A percentile compares a stretch with the other conserved stretches of the same genome.
These are phyloP conservation scores for Crithidia brevicula DNA, from an alignment of 208 protist genomes.

Conservation along the genomic window DNA sequence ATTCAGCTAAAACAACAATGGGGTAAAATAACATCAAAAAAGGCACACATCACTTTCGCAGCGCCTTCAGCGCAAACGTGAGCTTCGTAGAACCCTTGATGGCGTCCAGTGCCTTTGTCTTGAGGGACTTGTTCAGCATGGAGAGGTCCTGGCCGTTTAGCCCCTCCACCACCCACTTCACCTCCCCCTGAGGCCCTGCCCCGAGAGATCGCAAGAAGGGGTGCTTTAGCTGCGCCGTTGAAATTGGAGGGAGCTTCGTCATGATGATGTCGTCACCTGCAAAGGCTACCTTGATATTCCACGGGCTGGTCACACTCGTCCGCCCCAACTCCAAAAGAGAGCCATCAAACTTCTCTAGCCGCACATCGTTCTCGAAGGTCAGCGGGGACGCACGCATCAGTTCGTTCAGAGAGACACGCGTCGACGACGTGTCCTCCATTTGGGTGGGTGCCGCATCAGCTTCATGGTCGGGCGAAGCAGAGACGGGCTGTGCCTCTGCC, in stretches of 20 bases:
- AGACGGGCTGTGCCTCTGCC: not conserved
- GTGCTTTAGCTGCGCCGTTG: conserved; percentile 25
- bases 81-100: conserved; percentile 47
- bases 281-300: conserved; percentile 60
- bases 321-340: conserved; percentile 22
- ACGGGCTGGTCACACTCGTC: conserved; percentile 20
- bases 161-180: conserved; percentile 56
- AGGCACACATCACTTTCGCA: conserved; percentile 9
- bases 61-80: conserved; percentile 25
- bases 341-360: conserved; percentile 25
- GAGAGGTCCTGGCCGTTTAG: conserved; percentile 66
- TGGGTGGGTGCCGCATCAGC: too few relatives aligned
- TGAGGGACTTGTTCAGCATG: conserved; percentile 27
- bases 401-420: conserved; percentile 22
- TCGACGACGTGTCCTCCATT: too few relatives aligned
- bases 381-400: conserved; percentile 26
- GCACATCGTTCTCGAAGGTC: conserved; percentile 31
- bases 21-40: too few relatives aligned
- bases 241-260: conserved; percentile 47
- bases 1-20: too few relatives aligned
- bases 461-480: not conserved
- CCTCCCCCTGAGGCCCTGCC: conserved; percentile 33
- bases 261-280: conserved; percentile 49
- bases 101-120: conserved; percentile 44
- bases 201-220: conserved; percentile 53